Percentiles rank a stretch among this genome's conserved stretches.
These are phyloP conservation scores for Penicillium hesseltinei DNA, from an alignment of 2,329 filamentous ascomycete species.

Conservation along the genomic window DNA sequence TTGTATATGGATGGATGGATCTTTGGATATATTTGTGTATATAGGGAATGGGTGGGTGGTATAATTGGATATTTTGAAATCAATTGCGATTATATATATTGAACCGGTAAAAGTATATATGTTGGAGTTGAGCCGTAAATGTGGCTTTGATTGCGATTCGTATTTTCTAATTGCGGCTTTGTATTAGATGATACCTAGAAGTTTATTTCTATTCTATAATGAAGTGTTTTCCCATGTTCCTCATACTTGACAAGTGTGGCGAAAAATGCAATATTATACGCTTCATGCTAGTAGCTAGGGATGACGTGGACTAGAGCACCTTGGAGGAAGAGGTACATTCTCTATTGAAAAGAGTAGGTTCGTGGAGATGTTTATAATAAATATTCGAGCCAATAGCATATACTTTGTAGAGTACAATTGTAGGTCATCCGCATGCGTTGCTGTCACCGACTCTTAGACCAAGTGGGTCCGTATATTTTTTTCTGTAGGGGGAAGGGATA, in stretches of 20 bases:
- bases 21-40: neutral
- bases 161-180: neutral
- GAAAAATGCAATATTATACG: neutral
- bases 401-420: neutral
- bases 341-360: no score
- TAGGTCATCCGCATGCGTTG: neutral
- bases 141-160: neutral
- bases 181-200: neutral
- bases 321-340: neutral
- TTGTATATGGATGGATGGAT: constrained; percentile 2
- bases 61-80: neutral
- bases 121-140: neutral
- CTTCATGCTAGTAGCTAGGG: neutral
- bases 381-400: neutral
- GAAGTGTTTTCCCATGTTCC: neutral
- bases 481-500: neutral
- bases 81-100: neutral
- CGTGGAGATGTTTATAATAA: neutral
- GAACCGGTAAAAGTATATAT: neutral
- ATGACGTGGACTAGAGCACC: neutral
- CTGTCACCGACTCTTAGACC: neutral
- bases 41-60: neutral
- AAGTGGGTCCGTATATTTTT: constrained; percentile 7
- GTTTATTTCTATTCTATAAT: neutral
- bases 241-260: neutral